A percentile compares a stretch with the other conserved stretches of the same genome.
Conservation (phyloP, 169 alveolate species). For the Babesia microti region DNA sequence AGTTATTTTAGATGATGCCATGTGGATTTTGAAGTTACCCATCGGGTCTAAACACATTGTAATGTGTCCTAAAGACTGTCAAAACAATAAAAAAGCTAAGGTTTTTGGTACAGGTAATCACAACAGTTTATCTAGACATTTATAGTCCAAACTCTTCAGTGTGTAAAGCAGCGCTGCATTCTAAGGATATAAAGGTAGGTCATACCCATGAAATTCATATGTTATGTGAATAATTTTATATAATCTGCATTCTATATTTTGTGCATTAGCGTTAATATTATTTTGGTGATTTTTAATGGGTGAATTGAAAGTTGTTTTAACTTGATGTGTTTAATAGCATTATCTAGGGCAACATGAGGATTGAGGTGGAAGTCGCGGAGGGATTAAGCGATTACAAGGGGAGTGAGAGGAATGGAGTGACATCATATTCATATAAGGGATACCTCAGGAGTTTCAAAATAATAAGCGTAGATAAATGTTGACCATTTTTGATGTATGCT, state of each 20-base stretch:
- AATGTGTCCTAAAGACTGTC: conserved; percentile 71
- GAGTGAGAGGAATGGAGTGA: conserved; percentile 23
- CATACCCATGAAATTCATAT: too few species aligned
- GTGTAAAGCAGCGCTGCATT: conserved; percentile 75
- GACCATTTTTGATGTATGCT: too few species aligned
- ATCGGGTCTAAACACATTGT: conserved; percentile 54
- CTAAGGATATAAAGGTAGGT: conserved; percentile 62
- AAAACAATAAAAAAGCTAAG: conserved; percentile 33
- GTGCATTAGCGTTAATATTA: too few species aligned
- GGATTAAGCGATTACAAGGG: conserved; percentile 21
- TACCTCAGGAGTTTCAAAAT: conserved; percentile 41
- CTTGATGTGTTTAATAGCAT: not conserved
- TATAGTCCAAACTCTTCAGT: conserved; percentile 71
- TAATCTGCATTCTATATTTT: too few species aligned
- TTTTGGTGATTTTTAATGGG: too few species aligned
- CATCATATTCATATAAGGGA: conserved; percentile 33
- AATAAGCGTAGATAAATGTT: too few species aligned
- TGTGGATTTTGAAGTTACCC: conserved; percentile 53
- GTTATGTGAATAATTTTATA: too few species aligned
- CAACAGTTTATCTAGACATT: conserved; percentile 38
- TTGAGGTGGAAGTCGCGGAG: conserved; percentile 58
- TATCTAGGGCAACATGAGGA: conserved; percentile 26
- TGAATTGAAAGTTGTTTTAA: conserved; percentile 7
- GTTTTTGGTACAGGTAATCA: conserved; percentile 48
- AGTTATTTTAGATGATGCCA: conserved; percentile 46